Percentiles rank a stretch among this genome's conserved stretches.
These are phyloP conservation scores for Cladosporium sp. DNA, from an alignment of 2,329 filamentous ascomycete genomes.

Conservation along the genomic window DNA sequence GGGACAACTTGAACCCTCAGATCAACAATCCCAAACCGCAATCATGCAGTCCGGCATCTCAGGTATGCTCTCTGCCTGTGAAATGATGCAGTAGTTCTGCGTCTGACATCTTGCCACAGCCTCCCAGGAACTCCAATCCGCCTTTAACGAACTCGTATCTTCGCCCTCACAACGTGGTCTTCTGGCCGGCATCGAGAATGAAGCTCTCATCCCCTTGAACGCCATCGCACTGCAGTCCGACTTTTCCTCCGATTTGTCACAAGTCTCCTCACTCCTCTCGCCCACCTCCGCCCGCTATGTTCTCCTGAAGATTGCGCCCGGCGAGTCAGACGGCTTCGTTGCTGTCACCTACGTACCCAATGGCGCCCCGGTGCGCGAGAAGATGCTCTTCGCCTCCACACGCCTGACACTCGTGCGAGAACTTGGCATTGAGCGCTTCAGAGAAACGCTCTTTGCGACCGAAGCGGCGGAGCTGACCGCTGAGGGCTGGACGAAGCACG, in stretches of 20 bases:
- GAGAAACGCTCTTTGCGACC: constrained; percentile 73
- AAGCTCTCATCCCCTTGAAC: constrained; percentile 64
- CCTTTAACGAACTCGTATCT: constrained; percentile 69
- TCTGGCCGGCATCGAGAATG: constrained; percentile 67
- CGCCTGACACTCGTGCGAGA: constrained; percentile 73
- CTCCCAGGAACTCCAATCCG: constrained; percentile 72
- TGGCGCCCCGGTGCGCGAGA: constrained; percentile 74
- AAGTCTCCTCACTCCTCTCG: constrained; percentile 64
- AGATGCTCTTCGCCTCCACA: constrained; percentile 82
- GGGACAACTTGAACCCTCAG: not conserved
- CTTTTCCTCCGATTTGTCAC: constrained; percentile 65
- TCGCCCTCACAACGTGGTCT: constrained; percentile 66
- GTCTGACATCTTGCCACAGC: constrained; percentile 49
- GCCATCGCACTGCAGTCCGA: constrained; percentile 54
- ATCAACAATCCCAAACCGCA: not conserved
- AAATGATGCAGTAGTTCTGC: not conserved
- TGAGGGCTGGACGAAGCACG: constrained; percentile 70
- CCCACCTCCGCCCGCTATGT: constrained; percentile 70
- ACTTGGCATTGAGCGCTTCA: constrained; percentile 75
- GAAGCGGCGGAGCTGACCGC: constrained; percentile 67
- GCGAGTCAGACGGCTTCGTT: constrained; percentile 52
- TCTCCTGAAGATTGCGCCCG: constrained; percentile 67
- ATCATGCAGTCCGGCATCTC: constrained; percentile 79
- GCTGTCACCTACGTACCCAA: constrained; percentile 80
- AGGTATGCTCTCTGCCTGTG: constrained; percentile 48